Percentiles rank a stretch among this genome's conserved stretches.
Conservation (phyloP, 208 protist species). For the Leptomonas seymouri region DNA sequence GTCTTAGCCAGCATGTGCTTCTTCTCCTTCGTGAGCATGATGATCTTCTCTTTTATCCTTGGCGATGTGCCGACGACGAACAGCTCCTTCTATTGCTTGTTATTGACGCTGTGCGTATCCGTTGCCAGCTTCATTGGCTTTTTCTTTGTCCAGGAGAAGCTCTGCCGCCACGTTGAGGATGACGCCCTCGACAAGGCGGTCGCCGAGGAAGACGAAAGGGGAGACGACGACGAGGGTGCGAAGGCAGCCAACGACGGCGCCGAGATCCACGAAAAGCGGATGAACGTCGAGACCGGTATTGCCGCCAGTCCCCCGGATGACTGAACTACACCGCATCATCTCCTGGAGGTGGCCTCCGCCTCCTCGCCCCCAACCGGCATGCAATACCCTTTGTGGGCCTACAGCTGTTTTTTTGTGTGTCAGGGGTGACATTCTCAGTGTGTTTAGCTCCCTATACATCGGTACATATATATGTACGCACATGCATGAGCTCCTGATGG, state of each 20-base stretch:
- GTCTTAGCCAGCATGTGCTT: constrained; percentile 41
- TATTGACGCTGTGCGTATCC: constrained; percentile 31
- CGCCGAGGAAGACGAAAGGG: neutral
- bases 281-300: constrained; percentile 6
- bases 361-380: no score
- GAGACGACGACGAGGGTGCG: neutral
- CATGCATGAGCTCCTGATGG: no score
- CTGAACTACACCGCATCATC: neutral
- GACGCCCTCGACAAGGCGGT: neutral
- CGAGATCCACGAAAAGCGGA: neutral
- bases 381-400: no score
- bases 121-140: constrained; percentile 21
- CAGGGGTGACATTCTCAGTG: no score
- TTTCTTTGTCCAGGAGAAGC: constrained; percentile 37
- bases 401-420: no score
- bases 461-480: no score
- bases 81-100: constrained; percentile 32
- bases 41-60: constrained; percentile 53
- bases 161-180: constrained; percentile 21
- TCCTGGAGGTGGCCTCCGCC: no score
- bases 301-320: neutral
- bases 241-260: neutral
- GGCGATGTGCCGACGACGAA: constrained; percentile 34
- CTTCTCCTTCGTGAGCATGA: constrained; percentile 41
- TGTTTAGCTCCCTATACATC: no score